These are phyloP conservation scores for Macaranga tanarius DNA, from an alignment of 441 rosid species.

Conservation along the genomic window DNA sequence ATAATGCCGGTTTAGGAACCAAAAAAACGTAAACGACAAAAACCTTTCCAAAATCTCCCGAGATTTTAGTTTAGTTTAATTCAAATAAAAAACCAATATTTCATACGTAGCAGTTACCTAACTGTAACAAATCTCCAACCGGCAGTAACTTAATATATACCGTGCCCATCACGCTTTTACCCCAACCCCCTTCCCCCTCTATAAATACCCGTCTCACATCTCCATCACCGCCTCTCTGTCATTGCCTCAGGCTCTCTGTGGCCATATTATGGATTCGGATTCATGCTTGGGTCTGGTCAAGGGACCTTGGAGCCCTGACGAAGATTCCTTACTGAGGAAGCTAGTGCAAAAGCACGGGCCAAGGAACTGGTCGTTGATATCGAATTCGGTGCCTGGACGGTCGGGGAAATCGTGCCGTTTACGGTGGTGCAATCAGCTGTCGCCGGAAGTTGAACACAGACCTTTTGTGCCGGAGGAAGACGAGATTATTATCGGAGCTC, in stretches of 20 bases:
- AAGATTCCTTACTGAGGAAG: slow-evolving; percentile 46
- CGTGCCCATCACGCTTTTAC: slow-evolving; percentile 26
- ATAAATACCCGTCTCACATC: neutral
- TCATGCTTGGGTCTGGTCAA: slow-evolving; percentile 47
- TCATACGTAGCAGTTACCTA: slow-evolving; percentile 33
- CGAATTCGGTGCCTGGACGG: slow-evolving; percentile 59
- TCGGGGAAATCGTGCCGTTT: slow-evolving; percentile 73
- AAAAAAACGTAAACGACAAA: slow-evolving; percentile 15
- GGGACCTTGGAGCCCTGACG: slow-evolving; percentile 75
- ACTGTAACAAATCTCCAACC: slow-evolving; percentile 22
- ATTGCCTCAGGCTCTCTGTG: neutral
- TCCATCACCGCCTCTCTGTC: neutral
- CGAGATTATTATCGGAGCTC: slow-evolving; percentile 50
- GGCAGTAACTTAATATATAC: slow-evolving; percentile 27
- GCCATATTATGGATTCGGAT: slow-evolving; percentile 20
- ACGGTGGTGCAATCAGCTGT: slow-evolving; percentile 77
- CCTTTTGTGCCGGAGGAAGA: slow-evolving; percentile 61
- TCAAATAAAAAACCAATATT: too few relatives aligned
- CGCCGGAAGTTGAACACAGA: slow-evolving; percentile 66
- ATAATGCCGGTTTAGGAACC: neutral
- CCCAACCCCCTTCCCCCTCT: slow-evolving; percentile 19
- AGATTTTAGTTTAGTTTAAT: slow-evolving; percentile 8
- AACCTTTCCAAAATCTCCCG: slow-evolving; percentile 4
- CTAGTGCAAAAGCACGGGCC: slow-evolving; percentile 53
- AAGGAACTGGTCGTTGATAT: slow-evolving; percentile 61